Evolutionary conservation across 139 green algal genomes (phyloP), one percentile per base, ranked within the genome.

Genomic region (Zygnema circumcarinatum): DNA sequence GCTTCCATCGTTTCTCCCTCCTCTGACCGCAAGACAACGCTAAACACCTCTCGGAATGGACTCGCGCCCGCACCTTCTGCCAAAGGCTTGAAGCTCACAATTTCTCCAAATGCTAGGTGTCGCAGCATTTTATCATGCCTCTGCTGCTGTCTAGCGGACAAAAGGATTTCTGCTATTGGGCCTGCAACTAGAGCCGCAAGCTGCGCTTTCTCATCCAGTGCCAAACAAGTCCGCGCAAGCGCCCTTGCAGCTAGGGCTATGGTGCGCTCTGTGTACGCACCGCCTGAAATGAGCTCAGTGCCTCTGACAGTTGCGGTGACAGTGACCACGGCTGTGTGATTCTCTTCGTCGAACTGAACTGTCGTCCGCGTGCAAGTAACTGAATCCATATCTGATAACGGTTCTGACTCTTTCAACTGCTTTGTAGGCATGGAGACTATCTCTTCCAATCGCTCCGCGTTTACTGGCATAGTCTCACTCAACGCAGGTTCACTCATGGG

Each of bases 161-260:
- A 3, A 62, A 62, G 7, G 7, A 83, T 56, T 2, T 83, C 75
- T 33, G 75, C 75, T 25, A 83, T 83, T 73, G 75, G 75, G 2
- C 33, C 38, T 35, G n/a, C 39, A 3, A 39, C 16, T 7, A 78
- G 69, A 78, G 36, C 35, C 35, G 69, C 35, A 41, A 78, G 31
- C 83, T 88, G 83, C 29, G 83, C 83, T n/a, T 88, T 83, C 52
- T 88, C 73, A 32, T 88, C 83, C 38, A 88, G 29, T 36, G 74
- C 38, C 32, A 88, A 62, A 38, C 83, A 88, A 54, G 83, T 88
- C 38, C 83, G 36, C 20, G 83, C 83, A 32, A 88, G 76, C 1
- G 83, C 83, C 29, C 72, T 67, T 29, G 83, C 76, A 38, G 83
- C 83, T 38, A 88, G 56, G 22, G 83, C 83, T 33, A 88, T 54